Percentiles rank a stretch among this genome's conserved stretches.
Evolutionary conservation across 1,139 yeast species (phyloP).

Genomic region (Sugiyamaella paludigena): DNA sequence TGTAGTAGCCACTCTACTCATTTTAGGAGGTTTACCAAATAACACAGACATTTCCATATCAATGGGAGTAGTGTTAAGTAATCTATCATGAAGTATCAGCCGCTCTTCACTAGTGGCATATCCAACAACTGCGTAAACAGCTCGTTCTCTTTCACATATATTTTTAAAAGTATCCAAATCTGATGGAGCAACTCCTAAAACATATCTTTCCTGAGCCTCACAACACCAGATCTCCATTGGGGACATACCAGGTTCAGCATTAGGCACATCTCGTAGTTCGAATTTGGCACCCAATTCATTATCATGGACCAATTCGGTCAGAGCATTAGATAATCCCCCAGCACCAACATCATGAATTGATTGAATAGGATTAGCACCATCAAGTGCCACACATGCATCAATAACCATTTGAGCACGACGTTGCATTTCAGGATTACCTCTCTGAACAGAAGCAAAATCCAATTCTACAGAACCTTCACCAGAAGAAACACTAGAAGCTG

Average conservation of each 20-base stretch:
- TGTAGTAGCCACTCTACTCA: constrained; percentile 76
- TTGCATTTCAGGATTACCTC: constrained; percentile 99
- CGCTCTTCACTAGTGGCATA: constrained; percentile 85
- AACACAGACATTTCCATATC: constrained; percentile 96
- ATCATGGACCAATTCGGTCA: constrained; percentile 97
- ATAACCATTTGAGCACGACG: constrained; percentile 98
- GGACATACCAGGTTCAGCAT: constrained; percentile 97
- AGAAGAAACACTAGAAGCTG: constrained; percentile 92
- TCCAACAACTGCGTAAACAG: constrained; percentile 95
- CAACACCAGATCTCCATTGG: constrained; percentile 99
- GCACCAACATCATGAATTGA: constrained; percentile 99
- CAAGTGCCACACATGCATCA: constrained; percentile 86
- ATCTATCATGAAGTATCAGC: constrained; percentile 74
- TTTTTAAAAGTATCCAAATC: constrained; percentile 68
- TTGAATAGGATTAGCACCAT: constrained; percentile 80
- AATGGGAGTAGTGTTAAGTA: constrained; percentile 78
- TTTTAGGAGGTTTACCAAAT: constrained; percentile 95
- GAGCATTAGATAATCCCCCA: constrained; percentile 95
- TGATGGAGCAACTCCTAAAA: constrained; percentile 83
- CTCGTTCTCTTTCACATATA: constrained; percentile 93
- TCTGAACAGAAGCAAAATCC: constrained; percentile 98
- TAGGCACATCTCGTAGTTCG: constrained; percentile 85
- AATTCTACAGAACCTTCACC: constrained; percentile 95
- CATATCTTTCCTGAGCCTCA: constrained; percentile 98
- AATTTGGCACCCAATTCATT: constrained; percentile 92